These are phyloP conservation scores for Somion occarium DNA, from an alignment of 1,284 basidiomycete species.

Conservation along the genomic window DNA sequence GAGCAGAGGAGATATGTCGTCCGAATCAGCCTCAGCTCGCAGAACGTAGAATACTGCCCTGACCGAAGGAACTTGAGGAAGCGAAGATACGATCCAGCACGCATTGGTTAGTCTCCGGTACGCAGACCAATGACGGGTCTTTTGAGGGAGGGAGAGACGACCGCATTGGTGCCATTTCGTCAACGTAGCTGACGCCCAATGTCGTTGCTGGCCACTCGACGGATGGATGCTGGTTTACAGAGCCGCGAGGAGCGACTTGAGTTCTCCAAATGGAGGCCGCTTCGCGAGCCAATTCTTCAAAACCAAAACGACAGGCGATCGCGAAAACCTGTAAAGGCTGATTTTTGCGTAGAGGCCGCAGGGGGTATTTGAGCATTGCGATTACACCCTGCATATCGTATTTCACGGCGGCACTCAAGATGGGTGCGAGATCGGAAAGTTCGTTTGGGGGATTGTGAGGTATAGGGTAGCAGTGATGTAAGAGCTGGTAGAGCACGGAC, in stretches of 20 bases:
- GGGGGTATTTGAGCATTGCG: neutral
- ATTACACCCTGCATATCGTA: conserved; percentile 16
- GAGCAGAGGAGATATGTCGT: neutral
- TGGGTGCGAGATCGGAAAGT: conserved; percentile 1
- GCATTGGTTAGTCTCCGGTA: neutral
- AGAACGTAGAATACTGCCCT: neutral
- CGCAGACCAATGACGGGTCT: neutral
- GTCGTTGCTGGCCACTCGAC: no score
- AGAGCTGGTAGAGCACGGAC: conserved; percentile 28
- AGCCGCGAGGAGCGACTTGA: no score
- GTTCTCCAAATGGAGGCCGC: conserved; percentile 10
- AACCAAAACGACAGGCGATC: conserved; percentile 25
- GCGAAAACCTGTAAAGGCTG: conserved; percentile 29
- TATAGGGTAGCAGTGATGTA: conserved; percentile 35
- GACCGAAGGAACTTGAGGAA: neutral
- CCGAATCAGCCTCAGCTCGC: neutral
- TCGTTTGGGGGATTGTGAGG: neutral
- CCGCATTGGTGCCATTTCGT: neutral
- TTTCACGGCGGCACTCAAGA: conserved; percentile 18
- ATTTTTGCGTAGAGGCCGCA: conserved; percentile 18
- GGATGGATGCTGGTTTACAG: no score
- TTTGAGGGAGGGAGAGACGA: neutral
- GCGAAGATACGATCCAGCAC: neutral
- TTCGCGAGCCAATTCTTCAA: conserved; percentile 12
- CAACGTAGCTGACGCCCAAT: no score